Base-by-base conservation (phyloP, 2,329 filamentous ascomycete genomes). In the Diplodia sapinea region DNA sequence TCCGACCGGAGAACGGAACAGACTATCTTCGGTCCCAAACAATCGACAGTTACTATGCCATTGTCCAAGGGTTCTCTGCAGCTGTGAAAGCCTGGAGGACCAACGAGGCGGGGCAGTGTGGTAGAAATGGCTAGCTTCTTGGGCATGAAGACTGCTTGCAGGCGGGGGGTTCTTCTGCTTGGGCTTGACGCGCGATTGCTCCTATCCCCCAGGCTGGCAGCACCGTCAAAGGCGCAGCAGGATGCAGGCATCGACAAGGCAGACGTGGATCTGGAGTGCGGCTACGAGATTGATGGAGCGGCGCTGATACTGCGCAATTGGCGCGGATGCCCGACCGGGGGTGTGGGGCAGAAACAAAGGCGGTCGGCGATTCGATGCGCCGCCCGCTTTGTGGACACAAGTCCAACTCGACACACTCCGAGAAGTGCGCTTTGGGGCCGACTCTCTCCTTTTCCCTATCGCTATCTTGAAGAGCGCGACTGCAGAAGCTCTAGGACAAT, bases 351-450 rank as follows among this genome's bases (percentile, higher is more conserved):
- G 59, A 31, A 51, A 51, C 43, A 50, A 51, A 63, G 59, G 64
- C 52, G 54, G 54, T 61, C 55, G 65, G 65, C 31, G 15, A 33
- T 61, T 33, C 29, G 33, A 54, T 61, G 40, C 43, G 56, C 56
- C 55, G 65, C 40, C 55, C 31, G 55, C 64, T 23, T 55, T 65
- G 20, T 65, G 61, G 31, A 64, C 61, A 65, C 9, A 65, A 50
- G 29, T 63, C 59, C n/a, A 43, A 50, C 13, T 29, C 57, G 26
- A 29, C 40, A 13, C 26, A 29, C 26, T 47, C 20, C 40, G 15
- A 47, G 43, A 47, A n/a, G 43, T 47, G 43, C 43, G 43, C 43
- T 47, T 47, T 20, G 43, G 43, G 43, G 59, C 43, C 59, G 38
- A 49, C 47, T 49, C 36, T 31, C 26, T 63, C 47, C n/a, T 31